Conservation (phyloP, 2,329 filamentous ascomycete species). For the Aspergillus neoniger region DNA sequence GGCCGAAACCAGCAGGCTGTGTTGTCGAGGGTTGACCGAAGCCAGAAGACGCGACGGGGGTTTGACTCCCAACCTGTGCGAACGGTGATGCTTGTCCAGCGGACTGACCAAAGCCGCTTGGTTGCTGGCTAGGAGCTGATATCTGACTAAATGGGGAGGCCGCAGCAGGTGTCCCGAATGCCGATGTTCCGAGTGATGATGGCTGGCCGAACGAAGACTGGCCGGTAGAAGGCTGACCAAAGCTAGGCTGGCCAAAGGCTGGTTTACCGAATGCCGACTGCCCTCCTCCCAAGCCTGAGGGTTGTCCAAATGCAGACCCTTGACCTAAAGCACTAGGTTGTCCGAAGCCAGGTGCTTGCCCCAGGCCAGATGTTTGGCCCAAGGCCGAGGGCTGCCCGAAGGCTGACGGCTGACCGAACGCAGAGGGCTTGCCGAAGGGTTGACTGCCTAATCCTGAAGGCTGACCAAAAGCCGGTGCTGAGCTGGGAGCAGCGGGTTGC, state of each 20-base stretch:
- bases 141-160: conserved; percentile 50
- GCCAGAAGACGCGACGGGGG: conserved; percentile 32
- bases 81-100: conserved; percentile 32
- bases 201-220: conserved; percentile 32
- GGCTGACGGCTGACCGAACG: conserved; percentile 31
- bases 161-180: conserved; percentile 41
- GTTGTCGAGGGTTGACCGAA: conserved; percentile 31
- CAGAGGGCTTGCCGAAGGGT: conserved; percentile 24
- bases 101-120: conserved; percentile 32
- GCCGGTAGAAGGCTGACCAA: conserved; percentile 40
- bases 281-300: conserved; percentile 30
- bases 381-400: conserved; percentile 25
- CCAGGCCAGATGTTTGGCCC: conserved; percentile 22
- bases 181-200: conserved; percentile 24
- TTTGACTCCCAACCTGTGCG: conserved; percentile 34
- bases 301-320: conserved; percentile 45
- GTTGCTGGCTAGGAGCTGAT: conserved; percentile 26
- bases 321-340: conserved; percentile 29
- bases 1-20: conserved; percentile 35
- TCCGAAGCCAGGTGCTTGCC: conserved; percentile 27
- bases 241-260: conserved; percentile 47
- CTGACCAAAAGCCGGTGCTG: conserved; percentile 30
- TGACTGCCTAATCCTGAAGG: conserved; percentile 25
- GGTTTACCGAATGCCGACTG: conserved; percentile 37
- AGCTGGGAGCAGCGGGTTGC: conserved; percentile 34